Base-by-base conservation (phyloP, 306 rosid genomes). In the Vigna mungo region DNA sequence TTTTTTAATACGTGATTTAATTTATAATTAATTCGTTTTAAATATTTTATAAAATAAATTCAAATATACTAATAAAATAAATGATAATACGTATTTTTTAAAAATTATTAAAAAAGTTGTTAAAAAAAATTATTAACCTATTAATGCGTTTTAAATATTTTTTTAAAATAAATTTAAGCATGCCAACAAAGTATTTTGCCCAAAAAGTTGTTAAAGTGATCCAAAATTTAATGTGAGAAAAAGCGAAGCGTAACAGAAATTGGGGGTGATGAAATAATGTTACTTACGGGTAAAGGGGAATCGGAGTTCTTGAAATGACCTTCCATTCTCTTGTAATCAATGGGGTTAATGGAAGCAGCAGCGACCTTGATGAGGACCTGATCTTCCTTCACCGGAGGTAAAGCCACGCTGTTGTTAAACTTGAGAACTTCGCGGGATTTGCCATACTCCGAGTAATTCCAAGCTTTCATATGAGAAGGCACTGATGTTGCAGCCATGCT, bases 311-410 rank as follows among this genome's bases (percentile, higher is more conserved):
- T 77, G 70, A 87, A 64, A 27, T 0, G 0, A 6, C 90, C 93
- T 12, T 52, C 71, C 74, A 76, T 66, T 65, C 93, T 83, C 84
- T 87, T 86, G 71, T 41, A 85, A 80, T 91, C 96, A 55, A 89
- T 30, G 0, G 92, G 96, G 51, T 91, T 91, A 12, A 91, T 75
- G 37, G 93, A 32, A 1, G 87, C 92, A 54, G 96, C 96, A 72
- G 78, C 86, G 5, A 91, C 90, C 82, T 89, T 89, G 84, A 91
- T 53, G 27, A 91, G 87, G 1, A 87, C 88, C 61, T 91, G 92
- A 10, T 91, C 82, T 9, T 84, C 85, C 49, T 54, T 67, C 9
- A 87, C 21, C 47, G 65, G 67, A 32, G 93, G 93, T 39, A 87
- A 83, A 21, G 88, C 43, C 36, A 87, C 73, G 37, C 23, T 85